Conservation (phyloP, 305 asterid genomes). For the Coffea humblotiana region DNA sequence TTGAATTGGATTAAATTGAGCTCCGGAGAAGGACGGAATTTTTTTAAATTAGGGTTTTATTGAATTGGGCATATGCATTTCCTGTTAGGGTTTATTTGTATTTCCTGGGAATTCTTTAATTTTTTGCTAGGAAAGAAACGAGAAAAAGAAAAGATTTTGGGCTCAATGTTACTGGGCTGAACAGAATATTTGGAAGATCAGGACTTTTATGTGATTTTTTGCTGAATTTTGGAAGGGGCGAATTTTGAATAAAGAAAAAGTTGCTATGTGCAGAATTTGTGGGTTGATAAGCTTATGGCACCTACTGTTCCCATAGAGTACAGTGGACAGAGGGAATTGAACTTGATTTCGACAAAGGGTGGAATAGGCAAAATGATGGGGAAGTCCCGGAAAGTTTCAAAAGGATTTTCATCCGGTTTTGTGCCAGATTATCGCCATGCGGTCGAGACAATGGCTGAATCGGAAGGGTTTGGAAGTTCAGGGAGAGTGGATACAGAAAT, state of each 20-base stretch:
- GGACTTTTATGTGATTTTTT: conserved; percentile 1
- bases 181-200: neutral
- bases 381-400: conserved; percentile 57
- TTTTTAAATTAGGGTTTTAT: conserved; percentile 19
- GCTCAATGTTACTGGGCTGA: neutral
- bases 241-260: conserved; percentile 27
- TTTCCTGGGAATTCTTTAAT: neutral
- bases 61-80: conserved; percentile 9
- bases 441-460: conserved; percentile 68
- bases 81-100: conserved; percentile 11
- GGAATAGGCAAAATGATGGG: conserved; percentile 45
- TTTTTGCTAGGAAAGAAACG: neutral
- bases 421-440: conserved; percentile 64
- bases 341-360: conserved; percentile 27
- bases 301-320: conserved; percentile 54
- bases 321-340: conserved; percentile 43
- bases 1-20: conserved; percentile 4
- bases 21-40: no score
- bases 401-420: conserved; percentile 50
- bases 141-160: neutral
- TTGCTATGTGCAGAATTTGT: conserved; percentile 39
- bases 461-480: conserved; percentile 53
- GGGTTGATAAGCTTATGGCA: conserved; percentile 43
- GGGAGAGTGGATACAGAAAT: conserved; percentile 40
- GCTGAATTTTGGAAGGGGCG: conserved; percentile 12